Base-by-base conservation (phyloP, 345 rosid genomes). In the Passiflora organensis region DNA sequence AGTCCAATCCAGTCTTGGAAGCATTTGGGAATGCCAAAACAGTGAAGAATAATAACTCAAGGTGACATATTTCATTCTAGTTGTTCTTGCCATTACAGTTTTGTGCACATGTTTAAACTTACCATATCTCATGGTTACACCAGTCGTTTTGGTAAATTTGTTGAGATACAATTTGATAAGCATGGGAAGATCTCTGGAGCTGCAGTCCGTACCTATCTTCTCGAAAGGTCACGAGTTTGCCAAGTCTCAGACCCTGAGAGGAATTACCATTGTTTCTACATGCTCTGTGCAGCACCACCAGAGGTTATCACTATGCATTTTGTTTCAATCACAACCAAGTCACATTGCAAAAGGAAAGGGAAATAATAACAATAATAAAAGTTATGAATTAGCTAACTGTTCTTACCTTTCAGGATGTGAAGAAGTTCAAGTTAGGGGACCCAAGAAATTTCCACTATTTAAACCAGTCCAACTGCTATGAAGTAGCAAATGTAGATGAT, bases 21-120 rank as follows among this genome's bases (percentile, higher is more conserved):
- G 97, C 97, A 55, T 89, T 89, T 56, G 97, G 97, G 65, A 89
- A 89, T 64, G 90, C 97, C 36, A 86, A 86, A 71, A 89, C 95
- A 14, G 86, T 86, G 20, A 89, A 78, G 62, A 89, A 86, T 69
- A 89, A 89, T 78, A 89, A 89, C 69, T 89, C 97, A 60, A 89
- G 97, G 91, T 82, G 43, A 58, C 65, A 54, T 39, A 11, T 8
- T 32, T 34, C 32, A 64, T 46, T 41, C 24, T 2, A 23, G 16
- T 16, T 51, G 32, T 51, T 12, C 47, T 43, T 6, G 18, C 21
- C 59, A 5, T 16, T 54, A 21, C 19, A 39, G 38, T 39, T 21
- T 19, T 16, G 16, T 28, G n/a, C n/a, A n/a, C 43, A 6, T 50
- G 36, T 43, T 51, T 8, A 15, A 17, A 17, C 19, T 10, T n/a